Evolutionary conservation across 805 yeast species (phyloP).

Genomic region (Lipomyces sp.): DNA sequence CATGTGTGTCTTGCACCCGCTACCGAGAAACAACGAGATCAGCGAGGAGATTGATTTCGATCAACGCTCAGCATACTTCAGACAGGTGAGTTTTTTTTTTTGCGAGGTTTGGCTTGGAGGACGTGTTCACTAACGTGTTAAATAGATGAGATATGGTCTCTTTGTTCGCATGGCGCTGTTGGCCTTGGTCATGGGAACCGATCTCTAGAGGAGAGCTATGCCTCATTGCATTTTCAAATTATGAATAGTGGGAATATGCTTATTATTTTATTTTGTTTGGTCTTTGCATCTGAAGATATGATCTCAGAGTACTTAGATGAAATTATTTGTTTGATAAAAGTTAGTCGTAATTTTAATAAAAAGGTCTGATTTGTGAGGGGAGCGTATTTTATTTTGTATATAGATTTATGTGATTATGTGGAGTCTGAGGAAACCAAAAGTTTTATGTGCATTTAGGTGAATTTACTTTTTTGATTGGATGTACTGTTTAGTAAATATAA

Average conservation of each 20-base stretch:
- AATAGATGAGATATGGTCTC: constrained; percentile 89
- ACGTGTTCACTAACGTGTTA: constrained; percentile 11
- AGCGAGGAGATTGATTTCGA: constrained; percentile 98
- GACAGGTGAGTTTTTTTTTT: constrained; percentile 53
- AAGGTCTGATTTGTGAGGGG: no score
- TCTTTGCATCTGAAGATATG: no score
- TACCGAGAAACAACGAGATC: constrained; percentile 95
- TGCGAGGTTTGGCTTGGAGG: no score
- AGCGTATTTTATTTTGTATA: no score
- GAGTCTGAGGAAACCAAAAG: no score
- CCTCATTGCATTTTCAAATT: not conserved
- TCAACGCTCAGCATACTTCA: constrained; percentile 98
- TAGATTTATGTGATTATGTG: no score
- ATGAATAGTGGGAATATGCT: not conserved
- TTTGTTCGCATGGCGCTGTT: constrained; percentile 98
- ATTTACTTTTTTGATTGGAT: not conserved
- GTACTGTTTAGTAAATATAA: not conserved
- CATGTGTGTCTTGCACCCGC: constrained; percentile 98
- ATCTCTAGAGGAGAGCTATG: not conserved
- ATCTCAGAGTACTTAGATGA: no score
- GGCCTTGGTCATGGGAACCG: constrained; percentile 93
- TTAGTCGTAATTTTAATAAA: no score
- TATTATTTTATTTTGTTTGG: not conserved
- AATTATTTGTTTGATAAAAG: no score
- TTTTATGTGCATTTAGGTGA: no score